phyloP scores from a whole-genome alignment of 129 eudicot genomes.

The Flaveria linearis region DNA sequence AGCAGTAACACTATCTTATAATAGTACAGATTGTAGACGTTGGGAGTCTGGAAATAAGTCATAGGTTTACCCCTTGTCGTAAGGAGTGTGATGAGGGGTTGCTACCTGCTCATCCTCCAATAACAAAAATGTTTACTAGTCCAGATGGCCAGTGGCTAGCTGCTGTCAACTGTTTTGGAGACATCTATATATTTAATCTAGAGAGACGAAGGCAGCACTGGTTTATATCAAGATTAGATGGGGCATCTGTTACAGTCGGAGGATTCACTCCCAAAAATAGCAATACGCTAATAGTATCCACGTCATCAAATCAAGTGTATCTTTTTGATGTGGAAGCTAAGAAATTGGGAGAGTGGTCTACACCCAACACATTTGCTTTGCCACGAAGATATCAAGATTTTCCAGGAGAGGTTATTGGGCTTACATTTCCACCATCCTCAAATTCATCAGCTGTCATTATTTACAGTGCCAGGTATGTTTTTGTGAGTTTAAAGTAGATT shows the following conservation, averaged over 20 bases:
- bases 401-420: constrained; percentile 95
- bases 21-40: constrained; percentile 65
- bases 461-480: constrained; percentile 79
- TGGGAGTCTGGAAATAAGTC: constrained; percentile 48
- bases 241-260: constrained; percentile 87
- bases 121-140: constrained; percentile 82
- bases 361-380: constrained; percentile 54
- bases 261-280: constrained; percentile 80
- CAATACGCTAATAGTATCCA: constrained; percentile 78
- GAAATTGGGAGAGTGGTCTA: constrained; percentile 91
- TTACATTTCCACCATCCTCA: constrained; percentile 74
- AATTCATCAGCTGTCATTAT: constrained; percentile 63
- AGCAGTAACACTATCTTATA: neutral
- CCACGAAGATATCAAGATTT: constrained; percentile 84
- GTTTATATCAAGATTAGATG: constrained; percentile 90
- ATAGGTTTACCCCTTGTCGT: constrained; percentile 69
- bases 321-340: constrained; percentile 95
- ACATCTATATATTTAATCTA: constrained; percentile 76
- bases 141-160: constrained; percentile 94
- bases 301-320: constrained; percentile 87
- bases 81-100: constrained; percentile 52
- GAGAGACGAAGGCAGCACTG: constrained; percentile 92
- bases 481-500: neutral
- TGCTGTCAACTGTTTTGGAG: constrained; percentile 89
- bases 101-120: constrained; percentile 82